These are phyloP conservation scores for Dittrichia graveolens DNA, from an alignment of 129 eudicot genomes.

Conservation along the genomic window DNA sequence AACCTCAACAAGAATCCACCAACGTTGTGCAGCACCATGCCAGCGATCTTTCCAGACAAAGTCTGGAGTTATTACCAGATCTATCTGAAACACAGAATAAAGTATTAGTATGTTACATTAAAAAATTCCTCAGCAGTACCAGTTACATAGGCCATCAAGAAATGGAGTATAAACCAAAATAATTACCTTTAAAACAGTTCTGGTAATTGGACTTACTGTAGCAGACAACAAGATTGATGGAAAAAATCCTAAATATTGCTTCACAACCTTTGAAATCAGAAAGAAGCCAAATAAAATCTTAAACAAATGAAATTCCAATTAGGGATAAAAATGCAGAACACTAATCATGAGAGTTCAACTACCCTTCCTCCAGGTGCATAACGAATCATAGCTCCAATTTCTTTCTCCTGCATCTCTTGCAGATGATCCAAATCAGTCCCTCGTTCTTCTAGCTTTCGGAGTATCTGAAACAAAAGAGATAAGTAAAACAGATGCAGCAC, in stretches of 20 bases:
- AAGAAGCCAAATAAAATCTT: constrained; percentile 25
- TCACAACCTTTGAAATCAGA: constrained; percentile 58
- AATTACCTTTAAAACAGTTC: constrained; percentile 94
- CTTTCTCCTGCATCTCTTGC: constrained; percentile 88
- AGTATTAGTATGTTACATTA: constrained; percentile 23
- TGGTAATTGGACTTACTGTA: constrained; percentile 96
- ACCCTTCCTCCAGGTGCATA: constrained; percentile 98
- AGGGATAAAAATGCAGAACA: constrained; percentile 18
- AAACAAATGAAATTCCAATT: neutral
- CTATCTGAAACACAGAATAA: constrained; percentile 57
- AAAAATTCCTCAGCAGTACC: neutral
- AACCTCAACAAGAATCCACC: constrained; percentile 99
- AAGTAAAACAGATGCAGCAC: constrained; percentile 18
- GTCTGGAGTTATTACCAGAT: constrained; percentile 80
- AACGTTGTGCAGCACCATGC: constrained; percentile 94
- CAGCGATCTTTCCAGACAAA: constrained; percentile 98
- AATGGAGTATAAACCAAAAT: constrained; percentile 17
- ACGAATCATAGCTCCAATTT: constrained; percentile 91
- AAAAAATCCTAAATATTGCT: constrained; percentile 85
- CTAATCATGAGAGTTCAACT: constrained; percentile 11
- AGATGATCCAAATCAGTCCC: constrained; percentile 82
- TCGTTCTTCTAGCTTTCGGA: constrained; percentile 94
- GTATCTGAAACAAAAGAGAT: constrained; percentile 50
- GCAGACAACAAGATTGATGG: constrained; percentile 92
- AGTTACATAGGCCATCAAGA: neutral